These are phyloP conservation scores for Uncinocarpus reesii DNA, from an alignment of 2,329 filamentous ascomycete genomes.

Conservation along the genomic window DNA sequence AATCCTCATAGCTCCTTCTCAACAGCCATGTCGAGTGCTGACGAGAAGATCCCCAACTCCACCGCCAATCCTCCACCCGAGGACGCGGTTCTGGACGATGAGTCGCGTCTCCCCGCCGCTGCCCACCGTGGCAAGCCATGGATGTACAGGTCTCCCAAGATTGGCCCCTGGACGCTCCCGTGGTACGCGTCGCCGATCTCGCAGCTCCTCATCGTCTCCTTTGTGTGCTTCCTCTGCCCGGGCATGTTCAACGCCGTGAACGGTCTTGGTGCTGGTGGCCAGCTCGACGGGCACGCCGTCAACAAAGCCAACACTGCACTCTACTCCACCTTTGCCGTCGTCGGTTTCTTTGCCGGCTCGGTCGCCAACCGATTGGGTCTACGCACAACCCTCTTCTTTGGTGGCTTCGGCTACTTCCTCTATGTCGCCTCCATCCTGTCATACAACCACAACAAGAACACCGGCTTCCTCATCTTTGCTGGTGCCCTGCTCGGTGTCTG, in stretches of 20 bases:
- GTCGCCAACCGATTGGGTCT: slow-evolving; percentile 39
- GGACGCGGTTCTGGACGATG: neutral
- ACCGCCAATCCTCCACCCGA: neutral
- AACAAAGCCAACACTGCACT: slow-evolving; percentile 61
- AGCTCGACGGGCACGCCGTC: slow-evolving; percentile 46
- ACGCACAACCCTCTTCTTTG: slow-evolving; percentile 36
- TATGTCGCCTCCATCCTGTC: slow-evolving; percentile 42
- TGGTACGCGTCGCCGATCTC: slow-evolving; percentile 66
- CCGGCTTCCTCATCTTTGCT: slow-evolving; percentile 41
- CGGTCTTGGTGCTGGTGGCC: slow-evolving; percentile 56
- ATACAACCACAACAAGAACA: slow-evolving; percentile 42
- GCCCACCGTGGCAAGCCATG: slow-evolving; percentile 34
- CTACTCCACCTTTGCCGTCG: slow-evolving; percentile 60
- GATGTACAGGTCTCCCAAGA: slow-evolving; percentile 55
- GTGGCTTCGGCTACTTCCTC: slow-evolving; percentile 41
- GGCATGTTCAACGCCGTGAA: slow-evolving; percentile 62
- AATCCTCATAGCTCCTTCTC: neutral
- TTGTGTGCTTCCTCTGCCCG: slow-evolving; percentile 62
- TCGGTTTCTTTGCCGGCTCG: slow-evolving; percentile 52
- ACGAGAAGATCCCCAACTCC: slow-evolving; percentile 9
- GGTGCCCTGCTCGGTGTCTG: slow-evolving; percentile 42
- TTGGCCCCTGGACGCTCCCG: slow-evolving; percentile 46
- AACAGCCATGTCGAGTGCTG: slow-evolving; percentile 10
- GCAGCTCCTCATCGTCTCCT: slow-evolving; percentile 60
- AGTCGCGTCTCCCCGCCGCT: neutral